These are phyloP conservation scores for Ceriops zippeliana DNA, from an alignment of 345 rosid genomes.

Conservation along the genomic window DNA sequence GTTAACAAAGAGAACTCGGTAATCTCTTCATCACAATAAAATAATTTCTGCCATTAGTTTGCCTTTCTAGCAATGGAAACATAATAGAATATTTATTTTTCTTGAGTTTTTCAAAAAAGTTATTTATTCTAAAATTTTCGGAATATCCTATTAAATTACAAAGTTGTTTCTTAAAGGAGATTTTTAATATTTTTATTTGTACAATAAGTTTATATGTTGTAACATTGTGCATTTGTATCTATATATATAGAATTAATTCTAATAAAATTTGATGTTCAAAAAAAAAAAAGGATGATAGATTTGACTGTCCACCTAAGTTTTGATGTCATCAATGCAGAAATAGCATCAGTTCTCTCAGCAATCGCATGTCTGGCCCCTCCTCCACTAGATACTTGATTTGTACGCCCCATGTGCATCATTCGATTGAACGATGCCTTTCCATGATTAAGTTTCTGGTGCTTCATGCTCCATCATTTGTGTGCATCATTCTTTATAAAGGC, in stretches of 20 bases:
- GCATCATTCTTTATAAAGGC: constrained; percentile 20
- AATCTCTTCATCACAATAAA: too few relatives aligned
- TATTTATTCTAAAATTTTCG: too few relatives aligned
- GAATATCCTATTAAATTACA: too few relatives aligned
- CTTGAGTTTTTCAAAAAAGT: constrained; percentile 1
- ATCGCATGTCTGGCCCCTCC: constrained; percentile 45
- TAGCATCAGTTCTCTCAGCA: constrained; percentile 8
- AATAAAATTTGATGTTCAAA: too few relatives aligned
- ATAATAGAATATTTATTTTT: neutral
- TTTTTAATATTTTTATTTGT: too few relatives aligned
- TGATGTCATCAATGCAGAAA: constrained; percentile 2
- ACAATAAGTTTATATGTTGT: too few relatives aligned
- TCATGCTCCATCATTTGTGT: constrained; percentile 8
- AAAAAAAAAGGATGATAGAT: constrained; percentile 7
- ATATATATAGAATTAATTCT: too few relatives aligned
- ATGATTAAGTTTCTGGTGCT: constrained; percentile 17
- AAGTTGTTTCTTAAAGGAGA: too few relatives aligned
- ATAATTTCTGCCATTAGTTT: too few relatives aligned
- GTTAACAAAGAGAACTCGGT: too few relatives aligned
- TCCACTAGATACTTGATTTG: constrained; percentile 28
- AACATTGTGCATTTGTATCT: too few relatives aligned
- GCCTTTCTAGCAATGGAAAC: neutral
- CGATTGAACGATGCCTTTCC: constrained; percentile 24
- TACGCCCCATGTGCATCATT: constrained; percentile 13
- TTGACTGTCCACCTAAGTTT: constrained; percentile 13